Conservation (phyloP, 75 land plant genomes). For the Cryptomeria japonica region DNA sequence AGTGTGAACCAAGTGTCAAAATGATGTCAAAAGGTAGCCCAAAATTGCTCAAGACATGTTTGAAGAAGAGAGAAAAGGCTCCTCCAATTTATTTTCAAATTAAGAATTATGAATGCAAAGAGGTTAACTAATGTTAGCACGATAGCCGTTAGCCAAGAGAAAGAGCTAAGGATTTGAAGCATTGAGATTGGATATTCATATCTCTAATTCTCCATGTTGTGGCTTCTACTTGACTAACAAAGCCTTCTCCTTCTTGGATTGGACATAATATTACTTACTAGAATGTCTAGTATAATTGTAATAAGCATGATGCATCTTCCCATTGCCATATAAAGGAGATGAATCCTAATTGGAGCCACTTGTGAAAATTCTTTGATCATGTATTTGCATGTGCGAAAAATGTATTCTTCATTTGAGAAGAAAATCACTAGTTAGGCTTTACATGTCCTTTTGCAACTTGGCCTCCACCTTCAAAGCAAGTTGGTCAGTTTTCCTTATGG, state of each 20-base stretch:
- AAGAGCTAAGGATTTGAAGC: background rate
- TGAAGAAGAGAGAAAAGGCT: too few species aligned
- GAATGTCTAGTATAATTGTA: background rate
- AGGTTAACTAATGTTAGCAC: background rate
- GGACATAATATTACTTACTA: background rate
- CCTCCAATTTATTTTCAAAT: background rate
- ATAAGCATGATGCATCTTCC: background rate
- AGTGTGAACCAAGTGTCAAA: too few species aligned
- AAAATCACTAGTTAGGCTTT: background rate
- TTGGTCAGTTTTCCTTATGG: background rate
- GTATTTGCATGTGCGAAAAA: too few species aligned
- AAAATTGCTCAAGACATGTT: too few species aligned
- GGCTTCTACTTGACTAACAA: background rate
- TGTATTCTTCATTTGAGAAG: background rate
- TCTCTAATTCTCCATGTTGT: background rate
- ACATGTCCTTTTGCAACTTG: background rate
- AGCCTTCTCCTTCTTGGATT: background rate
- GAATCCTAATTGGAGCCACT: background rate
- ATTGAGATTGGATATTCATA: background rate
- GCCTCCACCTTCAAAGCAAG: background rate
- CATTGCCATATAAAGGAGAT: background rate
- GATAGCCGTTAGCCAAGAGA: background rate
- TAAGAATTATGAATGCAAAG: background rate
- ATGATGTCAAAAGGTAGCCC: too few species aligned
- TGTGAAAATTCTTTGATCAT: too few species aligned